Evolutionary conservation across 23 red algal species (phyloP), one percentile per base, ranked within the genome.

Genomic region (Gracilaria caudata): DNA sequence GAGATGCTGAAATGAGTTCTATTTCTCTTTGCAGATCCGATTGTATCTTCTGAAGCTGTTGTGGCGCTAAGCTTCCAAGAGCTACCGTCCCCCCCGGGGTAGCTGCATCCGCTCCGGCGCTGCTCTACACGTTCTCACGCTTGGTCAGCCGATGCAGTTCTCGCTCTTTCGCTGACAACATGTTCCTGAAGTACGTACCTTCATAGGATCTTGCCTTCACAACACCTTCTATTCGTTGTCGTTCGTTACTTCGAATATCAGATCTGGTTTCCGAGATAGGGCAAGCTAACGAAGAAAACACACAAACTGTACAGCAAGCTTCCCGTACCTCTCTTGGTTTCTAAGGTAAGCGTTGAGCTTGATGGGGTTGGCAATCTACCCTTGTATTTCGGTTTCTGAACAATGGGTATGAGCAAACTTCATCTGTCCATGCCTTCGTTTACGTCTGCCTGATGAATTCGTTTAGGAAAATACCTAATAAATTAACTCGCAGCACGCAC

Each of bases 1-100:
- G 89, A 49, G 74, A 82, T 11, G 36, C 55, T 1, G 89, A 82
- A 44, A 92, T 83, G 38, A 84, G 70, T 29, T 92, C 78, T 45
- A 92, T 68, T 73, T 92, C 89, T 33, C 76, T 49, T 71, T 79
- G 76, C 13, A 90, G 61, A 51, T 81, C 86, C 8, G 53, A 41
- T 81, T 90, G 74, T 43, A 90, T 51, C 26, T 64, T 54, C 40
- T 79, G 45, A 17, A 90, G 76, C 64, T 90, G 86, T 26, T 90
- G 43, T 26, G 76, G 73, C 3, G 73, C 54, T 9, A 90, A 61
- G 58, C 60, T 90, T 13, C 86, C 86, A 30, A 90, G 75, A 47
- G 86, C 39, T 25, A 90, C 60, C 51, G 73, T 79, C 11, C 86
- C 86, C 7, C 76, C 86, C 5, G 74, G 74, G 34, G 45, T 90